A percentile compares a stretch with the other conserved stretches of the same genome.
These are phyloP conservation scores for Betula pendula DNA, from an alignment of 306 rosid species.

Conservation along the genomic window DNA sequence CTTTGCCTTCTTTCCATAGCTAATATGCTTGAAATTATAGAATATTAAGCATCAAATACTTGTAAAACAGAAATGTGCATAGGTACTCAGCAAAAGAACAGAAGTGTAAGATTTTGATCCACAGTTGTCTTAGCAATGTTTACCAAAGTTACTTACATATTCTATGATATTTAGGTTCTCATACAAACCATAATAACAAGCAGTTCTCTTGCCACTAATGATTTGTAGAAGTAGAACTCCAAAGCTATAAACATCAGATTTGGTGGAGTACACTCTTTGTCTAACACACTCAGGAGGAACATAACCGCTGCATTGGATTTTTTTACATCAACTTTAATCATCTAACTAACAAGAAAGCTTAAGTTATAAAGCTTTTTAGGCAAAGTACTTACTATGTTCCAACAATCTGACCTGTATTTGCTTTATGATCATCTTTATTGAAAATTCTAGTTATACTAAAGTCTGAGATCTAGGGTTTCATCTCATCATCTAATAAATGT, in stretches of 20 bases:
- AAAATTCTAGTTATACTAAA: conserved; percentile 39
- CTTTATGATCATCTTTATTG: conserved; percentile 20
- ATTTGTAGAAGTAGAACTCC: conserved; percentile 44
- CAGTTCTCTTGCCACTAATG: conserved; percentile 36
- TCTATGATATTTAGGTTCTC: conserved; percentile 30
- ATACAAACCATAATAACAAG: conserved; percentile 5
- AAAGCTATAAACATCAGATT: conserved; percentile 46
- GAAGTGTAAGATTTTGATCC: neutral
- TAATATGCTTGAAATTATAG: conserved; percentile 34
- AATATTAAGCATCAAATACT: neutral
- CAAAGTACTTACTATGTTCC: conserved; percentile 34
- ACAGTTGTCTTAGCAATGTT: neutral
- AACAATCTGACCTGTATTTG: conserved; percentile 34
- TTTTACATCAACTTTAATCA: neutral
- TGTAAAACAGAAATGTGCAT: too few relatives aligned
- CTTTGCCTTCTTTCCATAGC: conserved; percentile 35
- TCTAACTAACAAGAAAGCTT: neutral
- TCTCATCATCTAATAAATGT: conserved; percentile 28
- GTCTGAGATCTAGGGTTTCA: conserved; percentile 41
- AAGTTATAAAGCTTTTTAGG: neutral
- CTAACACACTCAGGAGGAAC: conserved; percentile 33
- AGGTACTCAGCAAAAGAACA: neutral
- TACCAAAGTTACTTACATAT: conserved; percentile 28
- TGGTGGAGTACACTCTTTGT: conserved; percentile 35
- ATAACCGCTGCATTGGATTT: conserved; percentile 34